These are phyloP conservation scores for Vitellaria paradoxa DNA, from an alignment of 179 eudicot genomes.

Conservation along the genomic window DNA sequence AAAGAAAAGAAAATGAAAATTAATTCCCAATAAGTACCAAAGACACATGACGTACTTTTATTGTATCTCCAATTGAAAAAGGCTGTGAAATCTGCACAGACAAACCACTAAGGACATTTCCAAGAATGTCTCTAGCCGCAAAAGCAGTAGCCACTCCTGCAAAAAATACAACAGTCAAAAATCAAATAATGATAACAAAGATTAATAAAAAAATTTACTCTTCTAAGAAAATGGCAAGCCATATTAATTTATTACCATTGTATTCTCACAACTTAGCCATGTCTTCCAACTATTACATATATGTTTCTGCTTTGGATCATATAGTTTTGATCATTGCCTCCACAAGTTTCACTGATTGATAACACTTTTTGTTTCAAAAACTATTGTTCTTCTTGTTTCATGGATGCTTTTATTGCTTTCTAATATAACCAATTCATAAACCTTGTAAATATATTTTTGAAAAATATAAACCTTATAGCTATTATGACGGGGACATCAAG, in stretches of 20 bases:
- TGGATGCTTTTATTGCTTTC: not conserved
- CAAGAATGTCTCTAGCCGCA: slow-evolving; percentile 88
- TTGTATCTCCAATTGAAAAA: slow-evolving; percentile 91
- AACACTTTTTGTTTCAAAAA: not conserved
- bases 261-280: not conserved
- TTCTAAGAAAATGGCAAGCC: not conserved
- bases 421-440: not conserved
- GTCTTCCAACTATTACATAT: not conserved
- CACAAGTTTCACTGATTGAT: not conserved
- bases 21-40: not conserved
- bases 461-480: too few relatives aligned
- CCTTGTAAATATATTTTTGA: too few relatives aligned
- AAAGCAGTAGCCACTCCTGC: slow-evolving; percentile 99
- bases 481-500: too few relatives aligned
- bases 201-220: not conserved
- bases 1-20: not conserved
- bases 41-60: slow-evolving; percentile 51
- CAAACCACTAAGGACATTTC: slow-evolving; percentile 92
- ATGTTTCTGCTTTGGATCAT: not conserved
- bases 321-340: not conserved
- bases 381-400: not conserved
- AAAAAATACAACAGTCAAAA: slow-evolving; percentile 7
- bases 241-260: too few relatives aligned
- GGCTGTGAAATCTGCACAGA: slow-evolving; percentile 83
- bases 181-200: not conserved